Evolutionary conservation across 805 yeast genomes (phyloP), one percentile per base, ranked within the genome.

Genomic region (Groenewaldozyma salmanticensis): DNA sequence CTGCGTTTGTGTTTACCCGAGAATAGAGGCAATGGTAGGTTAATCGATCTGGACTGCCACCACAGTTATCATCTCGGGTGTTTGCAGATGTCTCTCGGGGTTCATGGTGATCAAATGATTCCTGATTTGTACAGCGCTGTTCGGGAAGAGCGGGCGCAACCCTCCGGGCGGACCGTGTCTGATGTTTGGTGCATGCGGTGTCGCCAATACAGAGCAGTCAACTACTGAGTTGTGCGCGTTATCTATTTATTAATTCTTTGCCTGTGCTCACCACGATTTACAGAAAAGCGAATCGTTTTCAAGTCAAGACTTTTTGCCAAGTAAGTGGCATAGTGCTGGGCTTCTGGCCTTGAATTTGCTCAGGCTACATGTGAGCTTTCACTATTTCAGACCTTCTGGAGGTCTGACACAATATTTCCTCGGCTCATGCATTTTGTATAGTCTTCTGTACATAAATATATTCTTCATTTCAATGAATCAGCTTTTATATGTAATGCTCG

Each of bases 181-280:
- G 52, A 53, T 20, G 58, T 56, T n/a, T 57, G 61, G 61, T 57
- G 61, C 38, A 48, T 46, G 42, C 40, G 58, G 20, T 57, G 61
- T 34, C 51, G 61, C 4, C 45, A 57, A 15, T 56, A 56, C 36
- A 46, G 49, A 16, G 40, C 45, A 15, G 50, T 40, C 7, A 22
- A 18, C 11, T 13, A 20, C 4, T 38, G 24, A 36, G 7, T 19
- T 16, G 37, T 6, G 19, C 9, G 11, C 27, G n/a, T 9, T 11
- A 7, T 31, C 9, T 16, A 16, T 16, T 31, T 13, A 13, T 31
- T 31, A 7, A 27, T 13, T 13, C 29, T 27, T 27, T 9, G 13
- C 11, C 13, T 27, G 13, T 27, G 9, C 35, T 32, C 18, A 15
- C 15, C 7, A 21, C 11, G 7, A 34, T 34, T 9, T 16, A 9